Evolutionary conservation across 202 grass and related monocot species (phyloP).

Genomic region (Hordeum pubiflorum): DNA sequence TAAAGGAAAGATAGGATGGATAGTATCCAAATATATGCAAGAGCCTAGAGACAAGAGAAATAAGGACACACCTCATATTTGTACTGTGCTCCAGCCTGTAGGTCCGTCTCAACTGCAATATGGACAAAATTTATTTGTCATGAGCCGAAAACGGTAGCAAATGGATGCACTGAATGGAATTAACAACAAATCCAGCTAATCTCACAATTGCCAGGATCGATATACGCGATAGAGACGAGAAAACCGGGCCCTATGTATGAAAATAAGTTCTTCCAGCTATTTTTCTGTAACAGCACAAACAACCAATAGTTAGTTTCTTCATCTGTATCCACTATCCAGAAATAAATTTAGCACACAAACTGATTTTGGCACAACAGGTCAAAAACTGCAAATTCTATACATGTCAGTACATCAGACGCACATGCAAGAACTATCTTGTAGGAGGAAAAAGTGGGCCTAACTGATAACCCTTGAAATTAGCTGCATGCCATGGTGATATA

Average conservation of each 20-base stretch:
- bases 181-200: not conserved
- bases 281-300: constrained; percentile 50
- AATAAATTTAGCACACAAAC: not conserved
- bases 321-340: not conserved
- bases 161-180: not conserved
- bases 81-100: constrained; percentile 85
- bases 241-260: constrained; percentile 89
- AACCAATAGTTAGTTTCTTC: not conserved
- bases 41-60: not conserved
- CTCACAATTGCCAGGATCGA: constrained; percentile 99
- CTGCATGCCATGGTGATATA: not conserved
- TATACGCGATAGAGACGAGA: constrained; percentile 90
- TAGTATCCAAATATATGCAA: not conserved
- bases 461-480: not conserved
- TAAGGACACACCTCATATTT: constrained; percentile 70
- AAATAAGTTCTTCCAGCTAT: constrained; percentile 87
- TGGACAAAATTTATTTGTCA: constrained; percentile 10
- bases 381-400: not conserved
- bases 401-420: not conserved
- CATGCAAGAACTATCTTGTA: constrained; percentile 1
- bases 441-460: not conserved
- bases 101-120: constrained; percentile 79
- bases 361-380: not conserved
- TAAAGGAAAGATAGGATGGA: not conserved
- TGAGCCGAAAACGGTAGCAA: not conserved